Evolutionary conservation across 2,329 filamentous ascomycete species (phyloP).

Genomic region (Hypoxylon sp.): DNA sequence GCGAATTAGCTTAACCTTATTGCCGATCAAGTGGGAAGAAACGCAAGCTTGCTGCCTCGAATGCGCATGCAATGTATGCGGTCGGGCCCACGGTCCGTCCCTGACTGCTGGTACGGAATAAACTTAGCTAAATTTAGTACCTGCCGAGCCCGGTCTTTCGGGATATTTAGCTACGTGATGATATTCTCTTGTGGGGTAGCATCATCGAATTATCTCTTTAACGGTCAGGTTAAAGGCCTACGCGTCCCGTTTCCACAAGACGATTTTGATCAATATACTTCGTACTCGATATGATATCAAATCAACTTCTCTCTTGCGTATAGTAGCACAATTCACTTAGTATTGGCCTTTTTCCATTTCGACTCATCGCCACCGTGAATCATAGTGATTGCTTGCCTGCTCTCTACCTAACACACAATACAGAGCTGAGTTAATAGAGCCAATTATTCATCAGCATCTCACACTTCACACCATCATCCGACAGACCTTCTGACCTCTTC

Average conservation of each 20-base stretch:
- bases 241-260: no score
- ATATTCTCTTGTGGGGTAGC: background rate
- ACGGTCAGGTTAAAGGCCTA: background rate
- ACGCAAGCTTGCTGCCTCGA: background rate
- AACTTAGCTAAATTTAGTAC: background rate
- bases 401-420: background rate
- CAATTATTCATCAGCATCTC: background rate
- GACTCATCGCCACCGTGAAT: background rate
- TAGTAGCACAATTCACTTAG: background rate
- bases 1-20: no score
- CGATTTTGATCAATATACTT: no score
- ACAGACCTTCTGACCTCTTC: constrained; percentile 2
- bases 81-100: constrained; percentile 14
- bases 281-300: background rate
- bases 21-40: background rate
- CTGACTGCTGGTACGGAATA: no score
- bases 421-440: background rate
- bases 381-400: background rate
- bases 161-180: background rate
- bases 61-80: constrained; percentile 19
- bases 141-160: no score
- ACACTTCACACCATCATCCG: constrained; percentile 21
- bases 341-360: background rate
- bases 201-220: background rate
- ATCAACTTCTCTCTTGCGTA: background rate